These are phyloP conservation scores for Marasmius fiardii DNA, from an alignment of 1,284 basidiomycete species.

Conservation along the genomic window DNA sequence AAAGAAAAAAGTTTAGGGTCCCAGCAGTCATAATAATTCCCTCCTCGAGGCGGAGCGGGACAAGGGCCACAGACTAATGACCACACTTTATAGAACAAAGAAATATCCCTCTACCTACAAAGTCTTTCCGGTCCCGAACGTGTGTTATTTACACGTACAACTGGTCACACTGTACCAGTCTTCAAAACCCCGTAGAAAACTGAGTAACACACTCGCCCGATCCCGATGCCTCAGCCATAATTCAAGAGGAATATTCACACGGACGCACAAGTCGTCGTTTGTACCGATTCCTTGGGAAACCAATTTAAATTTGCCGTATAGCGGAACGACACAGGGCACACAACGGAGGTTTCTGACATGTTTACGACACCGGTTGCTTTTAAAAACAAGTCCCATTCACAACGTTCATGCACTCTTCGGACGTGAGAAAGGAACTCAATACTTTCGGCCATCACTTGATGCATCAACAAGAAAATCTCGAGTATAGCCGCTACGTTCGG, in stretches of 20 bases:
- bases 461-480: neutral
- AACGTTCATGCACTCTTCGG: neutral
- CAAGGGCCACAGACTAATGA: no score
- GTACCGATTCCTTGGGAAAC: no score
- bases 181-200: neutral
- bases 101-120: neutral
- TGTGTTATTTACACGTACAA: neutral
- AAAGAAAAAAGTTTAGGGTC: no score
- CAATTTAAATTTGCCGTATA: neutral
- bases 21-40: no score
- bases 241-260: neutral
- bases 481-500: neutral
- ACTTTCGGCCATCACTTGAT: slow-evolving; percentile 3
- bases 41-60: no score
- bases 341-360: neutral
- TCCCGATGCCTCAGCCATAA: neutral
- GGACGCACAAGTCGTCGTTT: neutral
- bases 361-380: neutral
- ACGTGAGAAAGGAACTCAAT: neutral
- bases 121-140: slow-evolving; percentile 3
- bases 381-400: neutral
- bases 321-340: neutral
- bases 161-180: neutral
- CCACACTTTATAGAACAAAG: no score
- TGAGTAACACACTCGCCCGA: neutral